These are phyloP conservation scores for Acer yangbiense DNA, from an alignment of 345 rosid genomes.

Conservation along the genomic window DNA sequence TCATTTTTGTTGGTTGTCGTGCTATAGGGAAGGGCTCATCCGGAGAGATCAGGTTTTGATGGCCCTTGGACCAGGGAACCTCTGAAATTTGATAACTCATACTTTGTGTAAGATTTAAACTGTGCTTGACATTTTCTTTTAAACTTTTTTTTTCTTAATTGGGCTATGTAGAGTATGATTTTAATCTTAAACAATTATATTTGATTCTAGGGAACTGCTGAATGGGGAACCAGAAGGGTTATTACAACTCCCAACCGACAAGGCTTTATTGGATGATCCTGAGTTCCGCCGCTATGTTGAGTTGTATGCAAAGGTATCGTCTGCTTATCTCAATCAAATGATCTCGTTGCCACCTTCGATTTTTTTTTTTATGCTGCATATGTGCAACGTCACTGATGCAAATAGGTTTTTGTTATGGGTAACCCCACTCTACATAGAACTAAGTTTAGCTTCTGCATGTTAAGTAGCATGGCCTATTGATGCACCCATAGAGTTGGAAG, in stretches of 20 bases:
- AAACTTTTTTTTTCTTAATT: background rate
- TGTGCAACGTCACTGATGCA: background rate
- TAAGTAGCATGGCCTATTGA: background rate
- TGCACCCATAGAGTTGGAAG: background rate
- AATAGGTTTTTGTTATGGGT: background rate
- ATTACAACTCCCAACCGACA: constrained; percentile 87
- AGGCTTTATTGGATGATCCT: constrained; percentile 65
- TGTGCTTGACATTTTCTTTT: background rate
- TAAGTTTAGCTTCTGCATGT: background rate
- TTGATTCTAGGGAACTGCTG: constrained; percentile 59
- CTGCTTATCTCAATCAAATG: background rate
- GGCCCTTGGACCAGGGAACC: constrained; percentile 98
- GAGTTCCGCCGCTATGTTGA: constrained; percentile 73
- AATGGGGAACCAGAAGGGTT: constrained; percentile 80
- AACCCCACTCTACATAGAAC: background rate
- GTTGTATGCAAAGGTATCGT: constrained; percentile 76
- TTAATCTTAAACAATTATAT: background rate
- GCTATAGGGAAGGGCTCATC: constrained; percentile 86
- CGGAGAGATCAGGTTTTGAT: constrained; percentile 92
- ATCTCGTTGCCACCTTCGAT: background rate
- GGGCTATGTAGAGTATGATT: background rate
- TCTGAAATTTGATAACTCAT: constrained; percentile 88
- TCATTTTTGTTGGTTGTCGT: constrained; percentile 20
- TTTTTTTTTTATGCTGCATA: background rate
- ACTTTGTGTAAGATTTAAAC: constrained; percentile 69